Evolutionary conservation across 805 yeast species (phyloP).

Genomic region (Metschnikowia matae): DNA sequence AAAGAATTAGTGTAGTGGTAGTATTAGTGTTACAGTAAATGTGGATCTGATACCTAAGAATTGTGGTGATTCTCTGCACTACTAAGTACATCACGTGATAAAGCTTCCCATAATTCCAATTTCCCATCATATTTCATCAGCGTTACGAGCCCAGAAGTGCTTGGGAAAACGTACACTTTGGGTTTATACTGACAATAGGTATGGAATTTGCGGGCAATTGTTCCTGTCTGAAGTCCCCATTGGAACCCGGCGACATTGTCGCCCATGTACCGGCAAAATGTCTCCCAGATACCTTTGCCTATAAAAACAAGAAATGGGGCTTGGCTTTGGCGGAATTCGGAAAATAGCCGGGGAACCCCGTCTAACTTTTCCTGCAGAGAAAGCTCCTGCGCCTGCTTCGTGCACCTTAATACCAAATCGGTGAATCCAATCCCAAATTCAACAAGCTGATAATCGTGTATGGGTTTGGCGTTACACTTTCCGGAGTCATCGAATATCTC

Average conservation of each 20-base stretch:
- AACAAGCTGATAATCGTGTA: slow-evolving; percentile 41
- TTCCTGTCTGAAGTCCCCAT: slow-evolving; percentile 47
- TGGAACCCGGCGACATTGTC: slow-evolving; percentile 32
- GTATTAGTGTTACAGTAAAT: too few relatives aligned
- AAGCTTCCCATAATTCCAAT: slow-evolving; percentile 44
- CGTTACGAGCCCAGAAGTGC: slow-evolving; percentile 69
- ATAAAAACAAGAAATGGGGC: slow-evolving; percentile 53
- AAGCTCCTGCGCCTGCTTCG: slow-evolving; percentile 55
- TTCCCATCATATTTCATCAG: slow-evolving; percentile 43
- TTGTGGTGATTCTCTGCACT: too few relatives aligned
- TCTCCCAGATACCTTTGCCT: slow-evolving; percentile 76
- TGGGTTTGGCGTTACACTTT: slow-evolving; percentile 18
- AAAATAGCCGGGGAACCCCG: slow-evolving; percentile 51
- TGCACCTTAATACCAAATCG: slow-evolving; percentile 63
- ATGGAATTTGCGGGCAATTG: slow-evolving; percentile 10
- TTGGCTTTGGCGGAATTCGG: slow-evolving; percentile 33
- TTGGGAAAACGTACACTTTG: slow-evolving; percentile 59
- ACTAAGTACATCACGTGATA: slow-evolving; percentile 22
- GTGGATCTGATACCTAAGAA: too few relatives aligned
- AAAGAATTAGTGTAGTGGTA: too few relatives aligned
- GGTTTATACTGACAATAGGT: slow-evolving; percentile 15
- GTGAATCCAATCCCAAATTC: slow-evolving; percentile 60
- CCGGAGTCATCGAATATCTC: slow-evolving; percentile 11
- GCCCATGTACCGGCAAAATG: slow-evolving; percentile 38
- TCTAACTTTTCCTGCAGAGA: slow-evolving; percentile 46